A percentile compares a stretch with the other conserved stretches of the same genome.
These are phyloP conservation scores for Phytopythium montanum DNA, from an alignment of 352 stramenopile genomes.

Conservation along the genomic window DNA sequence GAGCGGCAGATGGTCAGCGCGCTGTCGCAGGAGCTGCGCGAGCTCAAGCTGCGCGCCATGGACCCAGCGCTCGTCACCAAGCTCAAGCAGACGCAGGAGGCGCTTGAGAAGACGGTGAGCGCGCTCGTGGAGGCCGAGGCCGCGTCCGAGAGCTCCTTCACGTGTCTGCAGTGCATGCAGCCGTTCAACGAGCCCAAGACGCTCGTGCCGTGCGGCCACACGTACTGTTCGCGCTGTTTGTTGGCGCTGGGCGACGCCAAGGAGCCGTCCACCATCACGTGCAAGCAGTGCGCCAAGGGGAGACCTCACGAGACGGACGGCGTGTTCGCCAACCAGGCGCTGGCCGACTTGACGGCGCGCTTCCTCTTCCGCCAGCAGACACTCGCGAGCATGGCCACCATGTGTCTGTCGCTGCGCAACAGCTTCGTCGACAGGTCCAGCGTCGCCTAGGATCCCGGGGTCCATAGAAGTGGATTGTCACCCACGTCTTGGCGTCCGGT, in stretches of 20 bases:
- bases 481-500: not conserved
- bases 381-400: constrained; percentile 54
- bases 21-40: constrained; percentile 37
- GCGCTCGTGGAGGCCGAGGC: constrained; percentile 64
- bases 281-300: constrained; percentile 38
- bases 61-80: constrained; percentile 47
- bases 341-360: constrained; percentile 65
- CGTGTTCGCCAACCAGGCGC: constrained; percentile 63
- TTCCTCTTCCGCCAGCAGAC: constrained; percentile 77
- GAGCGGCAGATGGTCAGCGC: constrained; percentile 35
- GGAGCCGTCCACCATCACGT: constrained; percentile 41
- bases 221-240: constrained; percentile 59
- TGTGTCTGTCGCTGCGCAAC: constrained; percentile 66
- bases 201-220: constrained; percentile 66
- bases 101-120: constrained; percentile 62
- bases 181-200: constrained; percentile 65
- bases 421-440: constrained; percentile 37
- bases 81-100: constrained; percentile 55
- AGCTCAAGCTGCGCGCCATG: constrained; percentile 43
- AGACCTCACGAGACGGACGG: constrained; percentile 31
- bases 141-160: constrained; percentile 73
- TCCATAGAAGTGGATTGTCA: not conserved
- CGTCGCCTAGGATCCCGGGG: not conserved
- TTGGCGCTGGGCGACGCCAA: constrained; percentile 28
- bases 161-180: constrained; percentile 69